phyloP scores from a whole-genome alignment of 345 rosid species.

The Excoecaria cochinchinensis region DNA sequence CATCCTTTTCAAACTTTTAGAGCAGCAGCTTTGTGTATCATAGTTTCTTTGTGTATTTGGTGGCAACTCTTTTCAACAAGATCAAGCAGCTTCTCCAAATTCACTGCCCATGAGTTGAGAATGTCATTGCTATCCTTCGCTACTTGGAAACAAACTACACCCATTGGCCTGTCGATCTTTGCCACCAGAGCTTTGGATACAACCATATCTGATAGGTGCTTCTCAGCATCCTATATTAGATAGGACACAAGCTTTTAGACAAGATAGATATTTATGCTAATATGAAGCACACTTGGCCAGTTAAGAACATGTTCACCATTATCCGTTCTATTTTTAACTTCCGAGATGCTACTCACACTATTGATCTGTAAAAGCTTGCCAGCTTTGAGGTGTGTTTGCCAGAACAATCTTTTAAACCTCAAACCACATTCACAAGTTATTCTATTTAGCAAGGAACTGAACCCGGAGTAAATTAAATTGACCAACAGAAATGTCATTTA shows the following conservation, averaged over 20 bases:
- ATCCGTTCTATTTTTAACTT: background rate
- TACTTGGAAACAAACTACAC: slow-evolving; percentile 72
- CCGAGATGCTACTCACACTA: background rate
- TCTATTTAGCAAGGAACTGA: background rate
- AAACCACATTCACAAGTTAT: background rate
- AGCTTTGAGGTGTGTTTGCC: background rate
- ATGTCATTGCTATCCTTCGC: slow-evolving; percentile 87
- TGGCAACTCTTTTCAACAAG: slow-evolving; percentile 96
- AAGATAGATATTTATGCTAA: background rate
- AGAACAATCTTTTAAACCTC: background rate
- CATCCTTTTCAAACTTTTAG: slow-evolving; percentile 51
- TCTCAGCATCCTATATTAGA: slow-evolving; percentile 78
- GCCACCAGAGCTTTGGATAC: slow-evolving; percentile 91
- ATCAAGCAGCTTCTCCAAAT: slow-evolving; percentile 94
- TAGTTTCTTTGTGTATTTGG: slow-evolving; percentile 92
- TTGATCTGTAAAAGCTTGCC: background rate
- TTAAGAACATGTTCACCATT: background rate
- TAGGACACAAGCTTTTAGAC: background rate
- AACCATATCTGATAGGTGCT: slow-evolving; percentile 97
- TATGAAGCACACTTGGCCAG: background rate
- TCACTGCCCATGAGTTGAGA: slow-evolving; percentile 84
- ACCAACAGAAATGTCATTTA: background rate
- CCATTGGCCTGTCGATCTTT: slow-evolving; percentile 86
- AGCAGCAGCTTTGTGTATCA: slow-evolving; percentile 86
- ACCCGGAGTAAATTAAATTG: background rate